phyloP scores from a whole-genome alignment of 306 rosid genomes.

The Dryas alaskensis region DNA sequence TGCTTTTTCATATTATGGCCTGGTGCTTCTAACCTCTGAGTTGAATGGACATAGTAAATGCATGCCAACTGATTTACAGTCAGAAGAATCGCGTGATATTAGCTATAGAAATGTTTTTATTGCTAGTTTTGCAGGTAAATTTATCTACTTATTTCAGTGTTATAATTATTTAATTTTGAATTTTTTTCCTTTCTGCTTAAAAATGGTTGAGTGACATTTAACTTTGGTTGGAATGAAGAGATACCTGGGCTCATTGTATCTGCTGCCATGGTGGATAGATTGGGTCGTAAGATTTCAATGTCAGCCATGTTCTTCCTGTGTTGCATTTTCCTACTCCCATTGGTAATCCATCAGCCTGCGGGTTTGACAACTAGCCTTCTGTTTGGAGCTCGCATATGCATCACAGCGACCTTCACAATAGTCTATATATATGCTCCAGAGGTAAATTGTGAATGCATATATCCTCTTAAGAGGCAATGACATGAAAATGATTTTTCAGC shows the following conservation, averaged over 20 bases:
- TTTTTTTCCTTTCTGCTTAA: constrained; percentile 12
- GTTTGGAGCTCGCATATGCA: constrained; percentile 96
- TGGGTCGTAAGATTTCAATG: constrained; percentile 91
- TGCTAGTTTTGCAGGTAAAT: constrained; percentile 88
- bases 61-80: constrained; percentile 33
- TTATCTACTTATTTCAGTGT: constrained; percentile 18
- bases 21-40: constrained; percentile 89
- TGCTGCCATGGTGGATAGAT: constrained; percentile 73
- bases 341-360: constrained; percentile 56
- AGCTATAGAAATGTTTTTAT: constrained; percentile 69
- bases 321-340: constrained; percentile 75
- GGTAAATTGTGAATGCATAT: constrained; percentile 43
- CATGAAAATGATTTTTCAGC: neutral
- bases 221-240: constrained; percentile 56
- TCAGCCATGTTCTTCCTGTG: constrained; percentile 77
- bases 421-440: constrained; percentile 95
- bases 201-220: constrained; percentile 36
- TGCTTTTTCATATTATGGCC: constrained; percentile 95
- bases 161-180: constrained; percentile 7
- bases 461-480: neutral
- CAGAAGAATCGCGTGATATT: constrained; percentile 44
- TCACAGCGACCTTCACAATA: constrained; percentile 78
- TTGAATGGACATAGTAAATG: constrained; percentile 62
- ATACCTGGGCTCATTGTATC: constrained; percentile 81
- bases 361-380: constrained; percentile 69